These are phyloP conservation scores for Starmerella sirachaensis DNA, from an alignment of 805 yeast species.

Conservation along the genomic window DNA sequence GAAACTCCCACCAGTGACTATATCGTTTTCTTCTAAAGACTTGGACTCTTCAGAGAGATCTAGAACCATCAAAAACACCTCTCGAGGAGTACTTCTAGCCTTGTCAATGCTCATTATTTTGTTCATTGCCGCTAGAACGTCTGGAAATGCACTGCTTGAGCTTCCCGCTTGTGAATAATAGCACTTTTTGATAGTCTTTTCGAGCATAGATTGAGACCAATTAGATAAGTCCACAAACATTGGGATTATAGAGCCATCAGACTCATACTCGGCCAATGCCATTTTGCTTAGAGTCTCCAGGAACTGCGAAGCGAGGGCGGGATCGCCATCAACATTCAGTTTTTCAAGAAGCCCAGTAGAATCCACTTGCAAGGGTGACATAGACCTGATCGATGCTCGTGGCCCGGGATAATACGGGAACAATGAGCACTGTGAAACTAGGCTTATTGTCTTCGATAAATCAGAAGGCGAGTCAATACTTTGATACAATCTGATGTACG, in stretches of 20 bases:
- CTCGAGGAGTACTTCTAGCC: not conserved
- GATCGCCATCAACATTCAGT: conserved; percentile 18
- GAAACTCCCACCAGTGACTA: conserved; percentile 11
- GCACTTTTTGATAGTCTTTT: not conserved
- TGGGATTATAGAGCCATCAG: conserved; percentile 4
- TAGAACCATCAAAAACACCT: conserved; percentile 10
- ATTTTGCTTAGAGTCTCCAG: conserved; percentile 11
- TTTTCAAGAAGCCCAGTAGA: conserved; percentile 40
- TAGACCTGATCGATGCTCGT: conserved; percentile 38
- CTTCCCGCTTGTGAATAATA: not conserved
- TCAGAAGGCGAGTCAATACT: conserved; percentile 4
- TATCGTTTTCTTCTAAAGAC: not conserved
- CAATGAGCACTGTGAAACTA: conserved; percentile 15
- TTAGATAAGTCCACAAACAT: conserved; percentile 10
- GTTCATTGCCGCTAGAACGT: conserved; percentile 4
- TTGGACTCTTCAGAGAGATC: not conserved
- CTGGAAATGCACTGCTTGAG: not conserved
- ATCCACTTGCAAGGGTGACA: conserved; percentile 52
- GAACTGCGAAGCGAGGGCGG: conserved; percentile 6
- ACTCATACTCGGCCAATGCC: conserved; percentile 15
- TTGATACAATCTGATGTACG: conserved; percentile 12
- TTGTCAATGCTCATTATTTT: not conserved
- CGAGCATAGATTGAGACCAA: conserved; percentile 11
- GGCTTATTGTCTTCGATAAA: conserved; percentile 2
- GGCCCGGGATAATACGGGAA: conserved; percentile 17